Evolutionary conservation across 2,329 filamentous ascomycete genomes (phyloP), one percentile per base, ranked within the genome.

Genomic region (Chalaropsis ovoidea): DNA sequence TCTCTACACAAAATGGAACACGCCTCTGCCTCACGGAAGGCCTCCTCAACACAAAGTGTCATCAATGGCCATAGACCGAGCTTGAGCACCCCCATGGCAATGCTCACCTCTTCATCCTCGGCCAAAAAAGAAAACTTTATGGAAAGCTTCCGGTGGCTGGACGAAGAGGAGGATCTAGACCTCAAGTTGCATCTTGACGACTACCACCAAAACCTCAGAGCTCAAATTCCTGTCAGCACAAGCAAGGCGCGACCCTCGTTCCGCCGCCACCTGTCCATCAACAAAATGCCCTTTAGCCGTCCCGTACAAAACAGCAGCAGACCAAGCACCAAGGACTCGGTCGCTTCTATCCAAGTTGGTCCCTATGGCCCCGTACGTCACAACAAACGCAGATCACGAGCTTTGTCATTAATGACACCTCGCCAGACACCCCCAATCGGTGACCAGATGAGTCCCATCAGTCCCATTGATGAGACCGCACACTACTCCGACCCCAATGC

Each of bases 401-500:
- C 80, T 41, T 76, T 84, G 64, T 83, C 78, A 45, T 77, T 82
- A 66, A 83, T 84, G 49, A 77, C 77, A 2, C 76, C 80, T 42
- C 79, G 75, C 24, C 65, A 62, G 22, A 22, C 62, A 15, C 62
- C 62, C 2, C 49, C 58, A 39, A 42, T 62, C 13, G 39, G 31
- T 13, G 65, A 66, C 10, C 65, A 61, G 2, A 65, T 66, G 11
- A 63, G 71, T 3, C 65, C 70, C 15, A 67, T 70, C 15, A 61
- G 65, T 42, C 60, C 79, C 22, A 83, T 89, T 67, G 90, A 95
- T 70, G 81, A 86, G 3, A 88, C 90, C 3, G 84, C 89, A 45
- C 88, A 96, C 75, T 96, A 96, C 72, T 89, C 90, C 73, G 91
- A 96, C 70, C 90, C 91, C 0, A 89, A 95, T 73, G 90, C 92